Base-by-base conservation (phyloP, 192 early-diverging fungal species). In the Mortierella alpina region DNA sequence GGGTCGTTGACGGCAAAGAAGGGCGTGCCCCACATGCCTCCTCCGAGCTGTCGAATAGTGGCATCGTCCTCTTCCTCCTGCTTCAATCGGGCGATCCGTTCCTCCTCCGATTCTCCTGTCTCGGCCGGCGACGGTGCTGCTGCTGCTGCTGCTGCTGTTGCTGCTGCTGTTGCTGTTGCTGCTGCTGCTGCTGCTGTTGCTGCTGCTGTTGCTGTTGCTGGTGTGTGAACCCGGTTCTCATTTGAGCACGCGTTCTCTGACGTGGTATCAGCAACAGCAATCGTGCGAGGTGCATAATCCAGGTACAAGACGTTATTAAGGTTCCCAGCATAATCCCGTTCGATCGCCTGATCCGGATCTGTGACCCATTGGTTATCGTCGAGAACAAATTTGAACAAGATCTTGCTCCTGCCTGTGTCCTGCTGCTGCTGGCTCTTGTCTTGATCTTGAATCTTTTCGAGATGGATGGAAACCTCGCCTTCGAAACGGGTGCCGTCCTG, bases 301-400 rank as follows among this genome's bases (percentile, higher is more conserved):
- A 79, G 6, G 45, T 52, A 51, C 41, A 80, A 48, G 14, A 80
- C 66, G 13, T 80, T 80, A 55, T 80, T 68, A 6, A 80, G 22
- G n/a, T 80, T 80, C 9, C 77, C 77, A 22, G 70, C 69, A 3
- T 59, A 44, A 56, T 80, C 77, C 7, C 77, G 66, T 18, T 80
- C 70, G 2, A 40, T 2, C 12, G 59, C 11, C 55, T 80, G 77
- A 42, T 61, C 42, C 6, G 77, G 63, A 59, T 80, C 77, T 0
- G 77, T 80, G 48, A 80, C 77, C 77, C 77, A 80, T 18, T 60
- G 47, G 50, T 61, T 13, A 6, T 53, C 59, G 39, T 80, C 66
- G 44, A 80, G 54, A 7, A 80, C 77, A 80, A 72, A 80, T 60
- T 80, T 80, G 70, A 58, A 80, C 39, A 80, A 55, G 52, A 80